Percentiles rank a stretch among this genome's conserved stretches.
These are phyloP conservation scores for Cercophora sp. DNA, from an alignment of 495 filamentous ascomycete genomes.

Conservation along the genomic window DNA sequence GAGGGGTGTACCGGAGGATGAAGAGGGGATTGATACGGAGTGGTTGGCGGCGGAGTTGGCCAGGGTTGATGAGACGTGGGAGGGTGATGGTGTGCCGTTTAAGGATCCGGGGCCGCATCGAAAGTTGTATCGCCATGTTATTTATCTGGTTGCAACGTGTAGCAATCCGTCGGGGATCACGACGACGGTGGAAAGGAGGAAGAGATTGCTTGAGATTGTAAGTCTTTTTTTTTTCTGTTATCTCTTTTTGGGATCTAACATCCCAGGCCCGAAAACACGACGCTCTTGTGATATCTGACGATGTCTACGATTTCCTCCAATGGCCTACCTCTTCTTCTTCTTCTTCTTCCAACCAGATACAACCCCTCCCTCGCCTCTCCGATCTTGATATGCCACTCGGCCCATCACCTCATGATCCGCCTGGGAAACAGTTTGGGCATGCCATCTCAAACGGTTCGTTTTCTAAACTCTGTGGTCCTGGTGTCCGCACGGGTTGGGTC, in stretches of 20 bases:
- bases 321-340: slow-evolving; percentile 45
- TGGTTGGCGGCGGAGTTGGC: slow-evolving; percentile 46
- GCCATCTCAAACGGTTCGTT: slow-evolving; percentile 78
- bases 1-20: slow-evolving; percentile 66
- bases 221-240: too few relatives aligned
- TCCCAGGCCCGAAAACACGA: slow-evolving; percentile 66
- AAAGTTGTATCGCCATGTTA: slow-evolving; percentile 75
- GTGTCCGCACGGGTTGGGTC: slow-evolving; percentile 75
- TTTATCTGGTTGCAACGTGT: slow-evolving; percentile 81
- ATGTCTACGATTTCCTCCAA: slow-evolving; percentile 87
- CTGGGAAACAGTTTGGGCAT: slow-evolving; percentile 58
- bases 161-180: slow-evolving; percentile 76
- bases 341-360: slow-evolving; percentile 2
- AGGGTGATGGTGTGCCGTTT: slow-evolving; percentile 20
- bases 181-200: slow-evolving; percentile 59
- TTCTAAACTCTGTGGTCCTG: slow-evolving; percentile 79
- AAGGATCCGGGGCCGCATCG: slow-evolving; percentile 36
- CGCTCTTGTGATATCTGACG: slow-evolving; percentile 76
- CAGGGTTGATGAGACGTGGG: slow-evolving; percentile 32
- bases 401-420: slow-evolving; percentile 36
- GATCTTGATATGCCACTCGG: slow-evolving; percentile 62
- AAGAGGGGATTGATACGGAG: slow-evolving; percentile 64
- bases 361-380: slow-evolving; percentile 60
- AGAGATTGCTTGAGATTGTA: too few relatives aligned
- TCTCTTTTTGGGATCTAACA: slow-evolving; percentile 60